Evolutionary conservation across 257 asterid species (phyloP).

Genomic region (Verbascum thapsus): DNA sequence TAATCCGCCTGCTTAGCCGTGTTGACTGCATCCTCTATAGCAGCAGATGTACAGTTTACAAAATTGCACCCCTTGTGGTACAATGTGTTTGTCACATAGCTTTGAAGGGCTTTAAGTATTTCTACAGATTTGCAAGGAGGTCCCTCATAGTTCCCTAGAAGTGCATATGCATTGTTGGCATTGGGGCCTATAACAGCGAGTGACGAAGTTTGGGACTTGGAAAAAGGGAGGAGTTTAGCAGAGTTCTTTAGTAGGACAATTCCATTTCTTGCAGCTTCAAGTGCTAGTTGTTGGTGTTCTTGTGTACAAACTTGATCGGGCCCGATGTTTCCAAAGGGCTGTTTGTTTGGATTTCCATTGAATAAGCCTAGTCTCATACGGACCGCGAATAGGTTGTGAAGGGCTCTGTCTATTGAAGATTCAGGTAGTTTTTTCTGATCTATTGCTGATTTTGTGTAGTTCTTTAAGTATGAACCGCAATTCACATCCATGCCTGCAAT

Average conservation of each 20-base stretch:
- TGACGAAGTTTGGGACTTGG: conserved; percentile 44
- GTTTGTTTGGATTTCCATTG: conserved; percentile 61
- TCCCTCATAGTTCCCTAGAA: conserved; percentile 76
- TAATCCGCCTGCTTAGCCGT: conserved; percentile 54
- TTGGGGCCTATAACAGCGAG: conserved; percentile 83
- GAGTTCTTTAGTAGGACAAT: conserved; percentile 83
- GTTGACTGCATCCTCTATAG: conserved; percentile 44
- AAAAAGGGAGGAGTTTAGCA: conserved; percentile 62
- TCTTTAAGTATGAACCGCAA: conserved; percentile 64
- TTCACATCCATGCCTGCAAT: conserved; percentile 82
- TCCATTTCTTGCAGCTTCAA: conserved; percentile 79
- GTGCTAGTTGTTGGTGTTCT: conserved; percentile 66
- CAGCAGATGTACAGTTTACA: conserved; percentile 52
- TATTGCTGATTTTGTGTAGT: conserved; percentile 75
- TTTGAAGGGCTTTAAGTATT: conserved; percentile 47
- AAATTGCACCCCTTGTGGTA: conserved; percentile 54
- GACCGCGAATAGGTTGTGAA: conserved; percentile 68
- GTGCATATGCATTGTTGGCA: conserved; percentile 46
- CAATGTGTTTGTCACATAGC: conserved; percentile 35
- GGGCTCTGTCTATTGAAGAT: conserved; percentile 66
- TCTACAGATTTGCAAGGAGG: conserved; percentile 65
- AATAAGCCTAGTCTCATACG: conserved; percentile 86
- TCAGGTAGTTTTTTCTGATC: conserved; percentile 49
- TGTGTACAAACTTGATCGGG: conserved; percentile 60
- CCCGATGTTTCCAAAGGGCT: conserved; percentile 53